Evolutionary conservation across 129 eudicot genomes (phyloP).

Genomic region (Flaveria brownii): DNA sequence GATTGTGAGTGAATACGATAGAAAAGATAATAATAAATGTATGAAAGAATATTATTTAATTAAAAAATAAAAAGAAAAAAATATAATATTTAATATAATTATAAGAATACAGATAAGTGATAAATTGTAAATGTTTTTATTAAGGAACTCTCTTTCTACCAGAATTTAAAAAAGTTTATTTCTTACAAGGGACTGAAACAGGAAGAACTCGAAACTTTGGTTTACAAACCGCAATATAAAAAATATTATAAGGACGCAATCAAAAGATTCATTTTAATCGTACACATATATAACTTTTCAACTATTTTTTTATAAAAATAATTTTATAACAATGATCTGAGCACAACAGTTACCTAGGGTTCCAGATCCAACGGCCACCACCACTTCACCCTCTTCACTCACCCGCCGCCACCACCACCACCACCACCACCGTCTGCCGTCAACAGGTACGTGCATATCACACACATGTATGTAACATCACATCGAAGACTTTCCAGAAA

Average conservation of each 20-base stretch:
- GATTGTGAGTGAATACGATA: no score
- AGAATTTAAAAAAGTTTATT: no score
- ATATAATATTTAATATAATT: no score
- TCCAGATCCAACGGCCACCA: conserved; percentile 42
- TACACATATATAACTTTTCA: not conserved
- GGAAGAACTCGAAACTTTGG: no score
- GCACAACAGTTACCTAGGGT: conserved; percentile 35
- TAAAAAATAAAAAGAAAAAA: no score
- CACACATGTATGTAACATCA: conserved; percentile 17
- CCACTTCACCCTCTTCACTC: conserved; percentile 30
- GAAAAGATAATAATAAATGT: no score
- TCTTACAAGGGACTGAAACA: no score
- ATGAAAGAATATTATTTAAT: no score
- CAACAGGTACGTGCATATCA: conserved; percentile 27
- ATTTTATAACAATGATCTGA: conserved; percentile 2
- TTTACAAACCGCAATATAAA: no score
- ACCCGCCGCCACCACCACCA: conserved; percentile 24
- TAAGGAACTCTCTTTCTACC: no score
- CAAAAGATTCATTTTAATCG: not conserved
- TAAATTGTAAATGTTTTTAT: no score
- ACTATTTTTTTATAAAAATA: not conserved
- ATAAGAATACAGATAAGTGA: no score
- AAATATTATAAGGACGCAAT: not conserved
- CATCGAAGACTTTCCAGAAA: conserved; percentile 1
- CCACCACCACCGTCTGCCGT: conserved; percentile 23